These are phyloP conservation scores for Astragalus glycyphyllos DNA, from an alignment of 306 rosid species.

Conservation along the genomic window DNA sequence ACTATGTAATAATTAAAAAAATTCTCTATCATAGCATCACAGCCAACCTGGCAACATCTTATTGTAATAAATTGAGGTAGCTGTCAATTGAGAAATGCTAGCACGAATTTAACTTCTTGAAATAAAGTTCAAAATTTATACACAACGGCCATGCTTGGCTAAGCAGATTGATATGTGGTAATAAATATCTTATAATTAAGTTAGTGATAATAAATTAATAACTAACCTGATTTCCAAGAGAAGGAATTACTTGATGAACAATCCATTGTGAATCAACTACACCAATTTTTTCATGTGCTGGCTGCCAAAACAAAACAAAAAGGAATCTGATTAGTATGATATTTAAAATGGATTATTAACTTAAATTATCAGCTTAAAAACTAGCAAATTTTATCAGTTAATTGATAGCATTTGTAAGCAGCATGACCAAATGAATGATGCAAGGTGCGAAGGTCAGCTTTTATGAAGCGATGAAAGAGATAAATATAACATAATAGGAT, in stretches of 20 bases:
- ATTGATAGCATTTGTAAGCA: constrained; percentile 28
- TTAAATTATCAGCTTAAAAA: neutral
- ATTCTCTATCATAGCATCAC: neutral
- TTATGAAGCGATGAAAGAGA: constrained; percentile 3
- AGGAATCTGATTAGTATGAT: neutral
- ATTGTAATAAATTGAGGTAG: neutral
- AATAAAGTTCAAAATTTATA: constrained; percentile 2
- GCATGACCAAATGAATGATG: constrained; percentile 15
- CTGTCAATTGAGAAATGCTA: neutral
- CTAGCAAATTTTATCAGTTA: constrained; percentile 12
- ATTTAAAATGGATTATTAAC: neutral
- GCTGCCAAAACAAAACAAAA: constrained; percentile 59
- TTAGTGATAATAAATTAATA: constrained; percentile 38
- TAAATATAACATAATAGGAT: constrained; percentile 28
- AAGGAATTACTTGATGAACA: constrained; percentile 92
- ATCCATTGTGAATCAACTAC: constrained; percentile 97
- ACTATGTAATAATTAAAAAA: neutral
- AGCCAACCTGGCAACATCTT: neutral
- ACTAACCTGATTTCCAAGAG: constrained; percentile 88
- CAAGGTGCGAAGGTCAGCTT: neutral
- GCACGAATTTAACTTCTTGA: neutral
- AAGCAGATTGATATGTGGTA: neutral
- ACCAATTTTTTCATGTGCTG: constrained; percentile 95
- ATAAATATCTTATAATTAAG: constrained; percentile 9
- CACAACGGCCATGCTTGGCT: neutral